These are phyloP conservation scores for Botrytis deweyae DNA, from an alignment of 2,329 filamentous ascomycete species.

Conservation along the genomic window DNA sequence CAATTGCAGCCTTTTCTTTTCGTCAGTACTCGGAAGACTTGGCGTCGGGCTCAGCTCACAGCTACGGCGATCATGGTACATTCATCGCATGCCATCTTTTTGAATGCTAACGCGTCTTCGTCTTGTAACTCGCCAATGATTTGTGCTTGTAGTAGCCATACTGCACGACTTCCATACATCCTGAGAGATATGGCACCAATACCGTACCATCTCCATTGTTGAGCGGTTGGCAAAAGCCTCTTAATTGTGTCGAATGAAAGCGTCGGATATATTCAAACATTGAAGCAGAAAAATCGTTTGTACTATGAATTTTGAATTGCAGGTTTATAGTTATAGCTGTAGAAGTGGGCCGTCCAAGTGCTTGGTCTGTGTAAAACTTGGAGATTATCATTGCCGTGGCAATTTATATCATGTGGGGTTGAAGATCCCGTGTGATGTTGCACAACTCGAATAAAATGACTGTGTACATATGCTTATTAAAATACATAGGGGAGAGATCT, in stretches of 20 bases:
- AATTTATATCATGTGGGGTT: background rate
- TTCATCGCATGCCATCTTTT: slow-evolving; percentile 7
- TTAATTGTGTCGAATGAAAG: background rate
- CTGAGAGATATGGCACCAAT: background rate
- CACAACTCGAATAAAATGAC: background rate
- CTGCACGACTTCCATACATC: background rate
- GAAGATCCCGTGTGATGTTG: background rate
- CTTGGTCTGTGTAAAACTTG: background rate
- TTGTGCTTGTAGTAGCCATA: background rate
- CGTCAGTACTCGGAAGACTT: background rate
- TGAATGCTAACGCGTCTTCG: background rate
- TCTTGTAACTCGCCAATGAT: background rate
- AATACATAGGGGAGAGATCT: background rate
- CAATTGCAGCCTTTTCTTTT: slow-evolving; percentile 2
- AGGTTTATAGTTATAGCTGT: background rate
- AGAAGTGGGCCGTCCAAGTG: background rate
- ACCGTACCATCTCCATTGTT: slow-evolving; percentile 1
- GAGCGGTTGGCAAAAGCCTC: too few species aligned
- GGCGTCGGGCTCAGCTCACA: background rate
- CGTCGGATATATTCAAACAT: background rate
- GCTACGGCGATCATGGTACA: slow-evolving; percentile 9
- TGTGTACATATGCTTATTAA: background rate
- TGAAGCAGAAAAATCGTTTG: rapidly evolving
- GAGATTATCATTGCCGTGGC: background rate
- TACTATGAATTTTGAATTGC: background rate